Percentiles rank a stretch among this genome's conserved stretches.
These are phyloP conservation scores for Rhodamnia rubescens DNA, from an alignment of 345 rosid species.

Conservation along the genomic window DNA sequence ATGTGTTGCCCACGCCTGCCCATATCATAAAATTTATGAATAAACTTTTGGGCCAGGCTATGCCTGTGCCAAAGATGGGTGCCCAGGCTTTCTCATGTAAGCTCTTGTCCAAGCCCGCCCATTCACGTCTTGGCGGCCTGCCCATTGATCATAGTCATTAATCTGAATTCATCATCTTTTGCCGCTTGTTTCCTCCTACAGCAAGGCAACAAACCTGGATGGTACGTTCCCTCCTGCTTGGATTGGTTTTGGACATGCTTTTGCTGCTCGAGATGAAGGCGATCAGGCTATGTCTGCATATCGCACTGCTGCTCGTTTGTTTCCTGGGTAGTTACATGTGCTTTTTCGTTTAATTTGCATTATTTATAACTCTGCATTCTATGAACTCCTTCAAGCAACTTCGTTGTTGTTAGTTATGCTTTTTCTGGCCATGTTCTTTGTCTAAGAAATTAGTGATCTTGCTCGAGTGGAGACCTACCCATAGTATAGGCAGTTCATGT, in stretches of 20 bases:
- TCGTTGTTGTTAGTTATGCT: not conserved
- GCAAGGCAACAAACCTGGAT: conserved; percentile 83
- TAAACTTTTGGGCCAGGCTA: not conserved
- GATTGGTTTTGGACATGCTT: conserved; percentile 92
- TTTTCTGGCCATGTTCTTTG: not conserved
- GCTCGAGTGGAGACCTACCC: not conserved
- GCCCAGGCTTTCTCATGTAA: not conserved
- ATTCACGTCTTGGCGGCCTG: not conserved
- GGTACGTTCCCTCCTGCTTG: conserved; percentile 86
- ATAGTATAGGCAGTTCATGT: not conserved
- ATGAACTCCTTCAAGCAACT: not conserved
- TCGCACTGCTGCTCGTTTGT: conserved; percentile 86
- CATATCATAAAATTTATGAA: not conserved
- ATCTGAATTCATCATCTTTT: not conserved
- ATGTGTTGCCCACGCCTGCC: not conserved
- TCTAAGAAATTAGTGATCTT: not conserved
- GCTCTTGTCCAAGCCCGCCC: not conserved
- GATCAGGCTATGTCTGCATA: conserved; percentile 98
- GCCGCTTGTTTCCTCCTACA: conserved; percentile 16
- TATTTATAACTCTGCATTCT: not conserved
- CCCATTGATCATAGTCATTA: not conserved
- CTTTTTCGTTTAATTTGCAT: not conserved
- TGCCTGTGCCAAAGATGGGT: not conserved
- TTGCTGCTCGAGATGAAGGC: conserved; percentile 84
- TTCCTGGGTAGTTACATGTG: conserved; percentile 69